Percentiles rank a stretch among this genome's conserved stretches.
These are phyloP conservation scores for Colletotrichum viniferum DNA, from an alignment of 2,329 filamentous ascomycete genomes.

Conservation along the genomic window DNA sequence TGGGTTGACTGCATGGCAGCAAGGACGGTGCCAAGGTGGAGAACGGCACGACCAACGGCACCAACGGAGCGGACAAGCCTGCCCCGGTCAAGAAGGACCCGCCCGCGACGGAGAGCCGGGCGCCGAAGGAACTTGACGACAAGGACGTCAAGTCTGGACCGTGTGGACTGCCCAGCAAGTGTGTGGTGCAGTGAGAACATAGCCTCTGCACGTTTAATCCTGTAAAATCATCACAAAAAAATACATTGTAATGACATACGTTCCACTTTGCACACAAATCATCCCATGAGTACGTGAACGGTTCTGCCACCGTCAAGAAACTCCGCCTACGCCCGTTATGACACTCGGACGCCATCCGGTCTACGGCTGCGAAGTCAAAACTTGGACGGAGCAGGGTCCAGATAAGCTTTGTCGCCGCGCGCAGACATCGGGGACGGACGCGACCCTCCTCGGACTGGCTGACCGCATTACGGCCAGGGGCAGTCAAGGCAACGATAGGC, in stretches of 20 bases:
- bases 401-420: neutral
- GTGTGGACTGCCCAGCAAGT: slow-evolving; percentile 80
- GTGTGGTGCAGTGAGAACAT: slow-evolving; percentile 62
- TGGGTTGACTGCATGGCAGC: slow-evolving; percentile 79
- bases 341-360: neutral
- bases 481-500: neutral
- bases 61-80: slow-evolving; percentile 24
- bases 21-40: slow-evolving; percentile 31
- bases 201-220: neutral
- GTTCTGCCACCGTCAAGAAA: neutral
- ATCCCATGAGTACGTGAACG: neutral
- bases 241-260: neutral
- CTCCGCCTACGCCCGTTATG: neutral
- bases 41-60: slow-evolving; percentile 27
- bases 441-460: neutral
- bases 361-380: neutral
- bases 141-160: slow-evolving; percentile 61
- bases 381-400: neutral
- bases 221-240: neutral
- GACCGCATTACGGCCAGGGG: neutral
- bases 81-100: neutral
- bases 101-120: slow-evolving; percentile 18
- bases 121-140: slow-evolving; percentile 31
- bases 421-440: neutral
- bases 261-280: neutral